Evolutionary conservation across 768 basidiomycete genomes (phyloP), one percentile per base, ranked within the genome.

Genomic region (Rhizopogon salebrosus): DNA sequence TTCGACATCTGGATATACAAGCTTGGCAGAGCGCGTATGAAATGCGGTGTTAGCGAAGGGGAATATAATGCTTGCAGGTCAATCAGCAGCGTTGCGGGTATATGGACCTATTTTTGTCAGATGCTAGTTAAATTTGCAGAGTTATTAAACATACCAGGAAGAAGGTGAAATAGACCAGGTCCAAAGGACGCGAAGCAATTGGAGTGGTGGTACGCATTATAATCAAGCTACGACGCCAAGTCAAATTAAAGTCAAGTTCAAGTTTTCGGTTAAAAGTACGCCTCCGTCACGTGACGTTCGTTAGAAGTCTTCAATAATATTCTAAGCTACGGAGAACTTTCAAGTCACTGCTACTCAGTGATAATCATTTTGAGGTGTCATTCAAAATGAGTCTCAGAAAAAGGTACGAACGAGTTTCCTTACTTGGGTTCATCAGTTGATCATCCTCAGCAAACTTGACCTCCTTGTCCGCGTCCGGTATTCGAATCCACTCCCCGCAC

Each of bases 381-480:
- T 31, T n/a, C n/a, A 43, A 45, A 31, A 81, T 81, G 80, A 82
- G 78, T 56, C 67, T 79, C 59, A 81, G 78, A 70, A 82, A 82
- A 70, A 80, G 80, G 80, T 77, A 24, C 43, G 63, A 42, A 11
- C 16, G 13, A 29, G 20, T 34, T 53, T 14, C 27, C 5, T 40
- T 35, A 35, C 2, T 16, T 13, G 16, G 20, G 4, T 8, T 36
- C n/a, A 42, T 57, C 23, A 56, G 39, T 9, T 38, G 14, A 13
- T 36, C 7, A 35, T 71, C 66, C 59, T 70, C 75, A 76, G 82
- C 60, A 94, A 93, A 71, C 78, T 94, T 46, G 94, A 98, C 69
- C 82, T 99, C 24, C 78, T 98, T 49, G 91, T 95, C 46, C 85
- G 92, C 50, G 93, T 95, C 31, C 87, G 95, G 11, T 98, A 95